These are phyloP conservation scores for Gardenia jasminoides DNA, from an alignment of 257 asterid species.

Conservation along the genomic window DNA sequence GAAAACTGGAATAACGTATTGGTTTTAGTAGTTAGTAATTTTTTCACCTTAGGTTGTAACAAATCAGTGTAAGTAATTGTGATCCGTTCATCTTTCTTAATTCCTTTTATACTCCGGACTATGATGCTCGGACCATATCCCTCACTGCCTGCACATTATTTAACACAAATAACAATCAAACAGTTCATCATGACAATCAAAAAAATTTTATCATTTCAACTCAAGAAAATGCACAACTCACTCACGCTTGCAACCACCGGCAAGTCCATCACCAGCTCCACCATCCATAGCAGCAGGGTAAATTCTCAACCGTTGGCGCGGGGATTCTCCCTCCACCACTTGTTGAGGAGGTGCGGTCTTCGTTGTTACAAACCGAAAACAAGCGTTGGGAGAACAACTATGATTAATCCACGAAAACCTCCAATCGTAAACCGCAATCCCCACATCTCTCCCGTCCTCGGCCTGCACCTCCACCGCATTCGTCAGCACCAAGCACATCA, in stretches of 20 bases:
- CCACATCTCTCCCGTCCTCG: constrained; percentile 45
- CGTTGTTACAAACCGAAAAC: constrained; percentile 44
- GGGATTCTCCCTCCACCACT: background rate
- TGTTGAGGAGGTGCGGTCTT: background rate
- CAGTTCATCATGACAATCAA: background rate
- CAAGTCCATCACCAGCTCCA: constrained; percentile 1
- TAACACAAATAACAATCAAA: too few species aligned
- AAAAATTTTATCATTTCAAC: background rate
- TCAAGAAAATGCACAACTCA: background rate
- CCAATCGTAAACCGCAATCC: constrained; percentile 64
- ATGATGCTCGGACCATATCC: constrained; percentile 61
- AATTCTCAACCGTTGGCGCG: constrained; percentile 27
- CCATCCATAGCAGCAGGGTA: constrained; percentile 26
- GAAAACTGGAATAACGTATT: background rate
- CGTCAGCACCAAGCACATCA: constrained; percentile 65
- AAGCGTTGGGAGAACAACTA: constrained; percentile 78
- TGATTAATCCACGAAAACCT: constrained; percentile 82
- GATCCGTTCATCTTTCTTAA: constrained; percentile 62
- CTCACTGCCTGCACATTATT: constrained; percentile 36
- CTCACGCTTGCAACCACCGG: constrained; percentile 3
- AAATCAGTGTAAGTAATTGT: constrained; percentile 75
- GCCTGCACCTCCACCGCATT: constrained; percentile 75
- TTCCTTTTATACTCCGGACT: constrained; percentile 58
- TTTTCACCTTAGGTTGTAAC: constrained; percentile 70
- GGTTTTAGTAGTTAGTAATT: too few species aligned